Percentiles rank a stretch among this genome's conserved stretches.
phyloP scores from a whole-genome alignment of 208 protist species.

The Angomonas deanei region DNA sequence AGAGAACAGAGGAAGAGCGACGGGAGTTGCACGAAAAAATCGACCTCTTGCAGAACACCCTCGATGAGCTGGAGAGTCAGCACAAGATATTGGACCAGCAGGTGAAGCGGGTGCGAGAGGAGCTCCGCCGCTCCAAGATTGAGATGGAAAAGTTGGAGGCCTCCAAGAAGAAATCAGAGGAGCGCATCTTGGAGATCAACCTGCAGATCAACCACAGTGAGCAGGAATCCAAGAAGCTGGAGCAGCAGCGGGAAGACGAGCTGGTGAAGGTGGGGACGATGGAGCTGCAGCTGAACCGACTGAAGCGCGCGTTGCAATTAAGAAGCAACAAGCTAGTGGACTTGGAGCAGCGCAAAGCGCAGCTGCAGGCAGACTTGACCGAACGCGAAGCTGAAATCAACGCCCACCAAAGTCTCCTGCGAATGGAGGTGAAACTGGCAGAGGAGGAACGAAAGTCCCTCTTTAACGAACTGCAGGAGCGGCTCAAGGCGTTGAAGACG shows the following conservation, averaged over 20 bases:
- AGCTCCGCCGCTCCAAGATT: constrained; percentile 61
- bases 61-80: constrained; percentile 79
- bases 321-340: constrained; percentile 57
- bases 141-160: constrained; percentile 45
- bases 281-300: constrained; percentile 81
- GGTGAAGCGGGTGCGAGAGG: constrained; percentile 87
- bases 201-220: constrained; percentile 75
- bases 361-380: constrained; percentile 51
- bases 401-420: constrained; percentile 76
- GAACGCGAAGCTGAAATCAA: constrained; percentile 81
- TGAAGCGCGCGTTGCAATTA: constrained; percentile 42
- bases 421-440: constrained; percentile 65
- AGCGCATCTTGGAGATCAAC: constrained; percentile 74
- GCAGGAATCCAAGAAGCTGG: constrained; percentile 36
- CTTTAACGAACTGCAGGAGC: constrained; percentile 64
- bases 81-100: constrained; percentile 75
- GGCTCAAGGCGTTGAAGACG: constrained; percentile 45
- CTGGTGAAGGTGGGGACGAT: constrained; percentile 82
- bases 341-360: constrained; percentile 69
- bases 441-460: constrained; percentile 80
- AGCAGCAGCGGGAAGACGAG: constrained; percentile 64
- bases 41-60: constrained; percentile 64
- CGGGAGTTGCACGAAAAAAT: constrained; percentile 83
- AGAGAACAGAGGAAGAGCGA: constrained; percentile 91
- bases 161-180: constrained; percentile 39